phyloP scores from a whole-genome alignment of 495 filamentous ascomycete genomes.

The Neurospora sp. region DNA sequence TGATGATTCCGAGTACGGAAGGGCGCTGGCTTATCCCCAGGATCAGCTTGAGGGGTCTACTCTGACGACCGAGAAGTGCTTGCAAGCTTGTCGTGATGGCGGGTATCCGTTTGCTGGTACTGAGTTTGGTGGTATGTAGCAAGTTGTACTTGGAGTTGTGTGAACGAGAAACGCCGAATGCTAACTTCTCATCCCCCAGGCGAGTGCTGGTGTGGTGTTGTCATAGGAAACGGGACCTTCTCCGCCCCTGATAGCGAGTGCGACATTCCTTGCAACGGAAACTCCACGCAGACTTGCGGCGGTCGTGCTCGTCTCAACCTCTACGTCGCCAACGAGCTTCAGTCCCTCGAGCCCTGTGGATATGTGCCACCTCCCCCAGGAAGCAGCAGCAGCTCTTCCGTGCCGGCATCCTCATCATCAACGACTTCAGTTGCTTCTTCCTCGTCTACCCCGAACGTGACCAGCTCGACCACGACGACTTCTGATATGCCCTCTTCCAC shows the following conservation, averaged over 20 bases:
- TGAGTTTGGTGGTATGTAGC: slow-evolving; percentile 35
- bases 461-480: not conserved
- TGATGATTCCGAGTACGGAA: slow-evolving; percentile 36
- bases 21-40: slow-evolving; percentile 39
- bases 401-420: not conserved
- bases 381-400: not conserved
- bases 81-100: slow-evolving; percentile 33
- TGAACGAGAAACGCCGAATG: not conserved
- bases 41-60: slow-evolving; percentile 21
- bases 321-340: slow-evolving; percentile 31
- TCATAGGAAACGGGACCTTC: slow-evolving; percentile 38
- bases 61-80: slow-evolving; percentile 37
- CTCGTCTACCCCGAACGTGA: not conserved
- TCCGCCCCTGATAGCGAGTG: slow-evolving; percentile 29
- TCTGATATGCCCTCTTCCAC: not conserved
- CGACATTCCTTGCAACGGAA: slow-evolving; percentile 39
- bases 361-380: slow-evolving; percentile 15
- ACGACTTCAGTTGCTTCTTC: not conserved
- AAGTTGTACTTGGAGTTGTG: slow-evolving; percentile 2
- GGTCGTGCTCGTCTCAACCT: slow-evolving; percentile 33
- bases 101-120: slow-evolving; percentile 43
- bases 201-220: slow-evolving; percentile 36
- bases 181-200: slow-evolving; percentile 15
- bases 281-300: slow-evolving; percentile 36
- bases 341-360: slow-evolving; percentile 37